Evolutionary conservation across 208 protist species (phyloP).

Genomic region (Leishmania tarentolae): DNA sequence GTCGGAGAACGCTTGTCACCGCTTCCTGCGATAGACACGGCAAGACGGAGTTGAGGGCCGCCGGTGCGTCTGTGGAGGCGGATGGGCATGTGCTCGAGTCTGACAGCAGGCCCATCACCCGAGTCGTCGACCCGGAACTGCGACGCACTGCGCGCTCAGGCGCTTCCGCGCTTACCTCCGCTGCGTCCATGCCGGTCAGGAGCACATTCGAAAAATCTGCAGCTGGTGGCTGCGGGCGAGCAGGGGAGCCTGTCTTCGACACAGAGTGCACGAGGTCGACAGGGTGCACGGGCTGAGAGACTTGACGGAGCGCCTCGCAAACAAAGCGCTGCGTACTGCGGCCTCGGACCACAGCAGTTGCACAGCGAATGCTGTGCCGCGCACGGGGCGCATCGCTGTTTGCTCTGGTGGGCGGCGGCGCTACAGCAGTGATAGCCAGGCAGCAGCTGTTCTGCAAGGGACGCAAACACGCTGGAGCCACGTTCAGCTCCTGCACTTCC

Average conservation of each 20-base stretch:
- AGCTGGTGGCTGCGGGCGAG: not conserved
- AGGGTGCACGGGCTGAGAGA: slow-evolving; percentile 10
- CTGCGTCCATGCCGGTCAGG: not conserved
- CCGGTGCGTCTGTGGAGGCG: too few relatives aligned
- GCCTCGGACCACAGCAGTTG: not conserved
- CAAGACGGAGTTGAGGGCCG: not conserved
- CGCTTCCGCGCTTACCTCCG: not conserved
- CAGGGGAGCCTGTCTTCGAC: not conserved
- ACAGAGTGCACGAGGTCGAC: slow-evolving; percentile 17
- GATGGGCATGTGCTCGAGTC: not conserved
- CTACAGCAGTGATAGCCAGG: not conserved
- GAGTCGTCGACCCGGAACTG: not conserved
- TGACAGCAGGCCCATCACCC: not conserved
- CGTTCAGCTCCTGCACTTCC: not conserved
- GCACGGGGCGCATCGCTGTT: not conserved
- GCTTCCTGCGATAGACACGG: not conserved
- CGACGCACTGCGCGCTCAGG: not conserved
- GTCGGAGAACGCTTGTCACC: slow-evolving; percentile 3
- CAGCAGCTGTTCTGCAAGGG: not conserved
- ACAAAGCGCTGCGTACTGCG: slow-evolving; percentile 18
- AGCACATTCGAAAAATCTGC: not conserved
- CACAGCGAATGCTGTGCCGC: slow-evolving; percentile 19
- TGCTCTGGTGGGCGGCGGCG: not conserved
- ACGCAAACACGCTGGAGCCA: not conserved
- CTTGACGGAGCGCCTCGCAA: slow-evolving; percentile 16